Conservation (phyloP, 202 grass and related monocot species). For the Setaria italica region DNA sequence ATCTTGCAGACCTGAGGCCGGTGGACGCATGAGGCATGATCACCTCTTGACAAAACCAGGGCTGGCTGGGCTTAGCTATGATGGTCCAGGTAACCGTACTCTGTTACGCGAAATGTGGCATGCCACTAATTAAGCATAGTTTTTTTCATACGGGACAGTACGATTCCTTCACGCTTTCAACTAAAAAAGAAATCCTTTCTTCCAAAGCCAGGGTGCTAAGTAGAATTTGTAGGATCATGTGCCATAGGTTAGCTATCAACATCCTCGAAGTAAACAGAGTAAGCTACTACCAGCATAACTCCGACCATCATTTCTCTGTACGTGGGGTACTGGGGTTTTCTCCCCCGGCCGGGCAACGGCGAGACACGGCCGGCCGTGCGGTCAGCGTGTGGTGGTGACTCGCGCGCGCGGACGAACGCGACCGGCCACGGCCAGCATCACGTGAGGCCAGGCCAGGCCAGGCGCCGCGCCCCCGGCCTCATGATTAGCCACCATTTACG, state of each 20-base stretch:
- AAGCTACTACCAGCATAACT: neutral
- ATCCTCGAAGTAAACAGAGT: neutral
- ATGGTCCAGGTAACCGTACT: neutral
- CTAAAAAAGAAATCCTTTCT: neutral
- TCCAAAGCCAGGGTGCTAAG: neutral
- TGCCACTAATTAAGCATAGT: neutral
- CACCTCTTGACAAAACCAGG: neutral
- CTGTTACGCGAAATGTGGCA: neutral
- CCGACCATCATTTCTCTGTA: constrained; percentile 16
- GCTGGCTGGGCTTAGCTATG: neutral
- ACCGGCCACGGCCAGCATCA: neutral
- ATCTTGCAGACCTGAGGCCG: neutral
- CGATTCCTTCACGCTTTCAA: neutral
- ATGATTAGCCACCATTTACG: constrained; percentile 94
- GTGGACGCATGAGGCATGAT: neutral
- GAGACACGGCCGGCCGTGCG: neutral
- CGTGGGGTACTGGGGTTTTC: neutral
- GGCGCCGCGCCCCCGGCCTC: constrained; percentile 51
- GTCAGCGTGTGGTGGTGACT: too few species aligned
- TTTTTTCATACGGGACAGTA: neutral
- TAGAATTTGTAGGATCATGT: neutral
- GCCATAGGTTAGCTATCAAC: neutral
- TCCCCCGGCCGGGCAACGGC: neutral
- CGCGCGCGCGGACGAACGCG: too few species aligned
- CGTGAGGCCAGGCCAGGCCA: constrained; percentile 65